Percentiles rank a stretch among this genome's conserved stretches.
These are phyloP conservation scores for Cavenderia fasciculata DNA, from an alignment of 78 protist species.

Conservation along the genomic window DNA sequence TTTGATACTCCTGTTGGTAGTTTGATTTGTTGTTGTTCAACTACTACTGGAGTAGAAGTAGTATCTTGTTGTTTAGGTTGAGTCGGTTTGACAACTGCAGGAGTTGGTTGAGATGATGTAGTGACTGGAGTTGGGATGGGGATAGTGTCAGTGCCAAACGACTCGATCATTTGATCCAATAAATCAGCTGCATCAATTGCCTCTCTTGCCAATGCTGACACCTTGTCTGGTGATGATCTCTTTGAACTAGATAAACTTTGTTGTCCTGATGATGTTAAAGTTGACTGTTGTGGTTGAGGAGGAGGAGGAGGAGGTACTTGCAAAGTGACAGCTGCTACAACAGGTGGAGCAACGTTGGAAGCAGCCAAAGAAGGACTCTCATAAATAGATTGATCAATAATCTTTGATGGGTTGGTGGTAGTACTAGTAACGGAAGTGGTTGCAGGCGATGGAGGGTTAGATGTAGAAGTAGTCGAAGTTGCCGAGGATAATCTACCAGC, in stretches of 20 bases:
- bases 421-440: neutral
- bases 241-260: neutral
- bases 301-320: too few relatives aligned
- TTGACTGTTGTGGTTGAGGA: neutral
- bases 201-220: constrained; percentile 25
- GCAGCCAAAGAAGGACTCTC: too few relatives aligned
- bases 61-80: neutral
- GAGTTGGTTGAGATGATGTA: neutral
- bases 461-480: neutral
- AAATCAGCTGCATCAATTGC: constrained; percentile 68
- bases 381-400: too few relatives aligned
- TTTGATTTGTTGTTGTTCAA: neutral
- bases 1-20: neutral
- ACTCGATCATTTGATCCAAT: constrained; percentile 68
- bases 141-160: constrained; percentile 49
- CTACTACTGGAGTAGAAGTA: neutral
- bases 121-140: neutral
- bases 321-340: too few relatives aligned
- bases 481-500: neutral
- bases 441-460: neutral
- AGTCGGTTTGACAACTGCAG: neutral
- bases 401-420: neutral
- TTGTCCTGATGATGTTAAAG: neutral
- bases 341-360: too few relatives aligned
- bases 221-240: constrained; percentile 9